phyloP scores from a whole-genome alignment of 371 early-diverging fungal species.

The Capillidium heterosporum region DNA sequence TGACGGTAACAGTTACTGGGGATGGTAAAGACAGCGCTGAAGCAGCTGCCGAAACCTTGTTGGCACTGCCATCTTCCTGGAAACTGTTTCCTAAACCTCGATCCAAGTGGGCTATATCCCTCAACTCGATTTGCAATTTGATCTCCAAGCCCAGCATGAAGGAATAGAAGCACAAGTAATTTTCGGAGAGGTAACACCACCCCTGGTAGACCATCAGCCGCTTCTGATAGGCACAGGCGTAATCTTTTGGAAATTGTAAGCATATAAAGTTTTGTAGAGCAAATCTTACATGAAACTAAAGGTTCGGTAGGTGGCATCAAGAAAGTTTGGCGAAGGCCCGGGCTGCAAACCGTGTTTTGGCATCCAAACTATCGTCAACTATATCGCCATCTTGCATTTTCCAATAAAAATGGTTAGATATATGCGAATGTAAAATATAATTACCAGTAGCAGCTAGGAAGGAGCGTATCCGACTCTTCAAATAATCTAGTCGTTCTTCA shows the following conservation, averaged over 20 bases:
- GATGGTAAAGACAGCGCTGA: constrained; percentile 35
- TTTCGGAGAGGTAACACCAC: constrained; percentile 90
- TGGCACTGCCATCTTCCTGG: no score
- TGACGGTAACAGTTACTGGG: constrained; percentile 64
- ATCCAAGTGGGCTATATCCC: constrained; percentile 68
- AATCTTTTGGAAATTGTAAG: constrained; percentile 27
- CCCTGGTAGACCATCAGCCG: constrained; percentile 79
- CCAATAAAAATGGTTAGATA: background rate
- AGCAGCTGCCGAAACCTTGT: constrained; percentile 33
- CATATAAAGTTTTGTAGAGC: background rate
- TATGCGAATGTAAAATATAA: constrained; percentile 50
- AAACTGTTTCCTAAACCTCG: constrained; percentile 58
- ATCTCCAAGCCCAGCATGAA: constrained; percentile 86
- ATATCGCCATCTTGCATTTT: constrained; percentile 14
- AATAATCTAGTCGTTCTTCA: constrained; percentile 54
- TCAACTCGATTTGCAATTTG: constrained; percentile 71
- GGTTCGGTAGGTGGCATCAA: constrained; percentile 59
- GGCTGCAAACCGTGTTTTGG: constrained; percentile 70
- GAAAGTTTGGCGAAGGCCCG: constrained; percentile 83
- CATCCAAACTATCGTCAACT: constrained; percentile 59
- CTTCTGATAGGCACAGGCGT: constrained; percentile 75
- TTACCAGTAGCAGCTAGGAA: constrained; percentile 51
- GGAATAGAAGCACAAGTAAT: constrained; percentile 85
- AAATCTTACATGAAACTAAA: constrained; percentile 61
- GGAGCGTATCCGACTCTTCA: constrained; percentile 47